Evolutionary conservation across 1,139 yeast species (phyloP), one percentile per base, ranked within the genome.

Genomic region (Hyphopichia buzzinii): DNA sequence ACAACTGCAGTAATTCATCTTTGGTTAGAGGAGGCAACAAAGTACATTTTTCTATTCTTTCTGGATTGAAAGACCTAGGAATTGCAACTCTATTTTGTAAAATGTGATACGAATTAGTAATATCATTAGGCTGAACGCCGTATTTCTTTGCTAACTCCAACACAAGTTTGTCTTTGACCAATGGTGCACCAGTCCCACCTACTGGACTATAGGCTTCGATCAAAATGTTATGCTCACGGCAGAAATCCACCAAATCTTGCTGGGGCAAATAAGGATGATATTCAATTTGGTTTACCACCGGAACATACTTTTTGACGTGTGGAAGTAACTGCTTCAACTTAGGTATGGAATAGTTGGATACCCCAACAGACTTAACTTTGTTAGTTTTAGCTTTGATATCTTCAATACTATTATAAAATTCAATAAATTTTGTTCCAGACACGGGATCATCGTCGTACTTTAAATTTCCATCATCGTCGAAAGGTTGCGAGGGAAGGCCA

Each of bases 361-460:
- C 57, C 11, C 70, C 69, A 36, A 63, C 48, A 1, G 67, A 52
- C 39, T 42, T 57, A 3, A 54, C 63, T 37, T 63, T 66, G 7
- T 43, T 41, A 8, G 67, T 60, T 8, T 51, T 49, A 3, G 50
- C 50, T 31, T 58, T 52, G 33, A 77, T 59, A n/a, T 68, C 62
- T 43, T 76, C 78, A 39, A 79, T 42, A 23, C 58, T 61, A 41
- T 69, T 62, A 51, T 76, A 79, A 10, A 77, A 74, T 6, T 66
- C 69, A 26, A 77, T 57, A 48, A 56, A 77, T 30, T 61, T 61
- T 11, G 54, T 50, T 0, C 74, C 73, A 3, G 47, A 48, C 1
- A 51, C 65, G 4, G 72, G 72, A 33, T 68, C 72, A 42, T 61
- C 68, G 40, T 64, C 80, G 42, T 64, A 64, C 2, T 57, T 42